Percentiles rank a stretch among this genome's conserved stretches.
Evolutionary conservation across 345 rosid genomes (phyloP).

Genomic region (Nephelium lappaceum): DNA sequence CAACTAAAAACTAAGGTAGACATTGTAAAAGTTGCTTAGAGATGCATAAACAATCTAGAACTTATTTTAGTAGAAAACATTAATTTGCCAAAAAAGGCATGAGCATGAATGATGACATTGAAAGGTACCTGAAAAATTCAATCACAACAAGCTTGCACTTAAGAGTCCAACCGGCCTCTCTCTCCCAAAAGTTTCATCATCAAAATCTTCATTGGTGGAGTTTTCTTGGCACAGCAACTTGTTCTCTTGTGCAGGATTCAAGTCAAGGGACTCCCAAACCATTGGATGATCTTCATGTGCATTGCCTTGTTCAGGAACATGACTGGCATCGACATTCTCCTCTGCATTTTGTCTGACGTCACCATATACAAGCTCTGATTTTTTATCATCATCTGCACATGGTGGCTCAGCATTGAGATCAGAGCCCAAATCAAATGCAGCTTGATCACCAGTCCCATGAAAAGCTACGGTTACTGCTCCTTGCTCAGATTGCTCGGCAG

Average conservation of each 20-base stretch:
- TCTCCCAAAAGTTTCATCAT: constrained; percentile 62
- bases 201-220: constrained; percentile 88
- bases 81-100: neutral
- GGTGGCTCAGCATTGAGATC: constrained; percentile 64
- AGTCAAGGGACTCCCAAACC: constrained; percentile 61
- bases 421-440: constrained; percentile 68
- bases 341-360: constrained; percentile 58
- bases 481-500: constrained; percentile 80
- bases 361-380: constrained; percentile 34
- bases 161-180: constrained; percentile 51
- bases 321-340: constrained; percentile 46
- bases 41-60: neutral
- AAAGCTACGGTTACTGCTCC: constrained; percentile 71
- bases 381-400: constrained; percentile 50
- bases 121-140: constrained; percentile 54
- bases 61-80: constrained; percentile 7
- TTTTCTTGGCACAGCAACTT: constrained; percentile 80
- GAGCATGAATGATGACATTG: neutral
- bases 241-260: constrained; percentile 54
- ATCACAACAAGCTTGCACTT: constrained; percentile 51
- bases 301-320: constrained; percentile 41
- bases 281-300: constrained; percentile 46
- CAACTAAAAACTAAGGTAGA: neutral
- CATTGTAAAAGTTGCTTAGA: neutral
- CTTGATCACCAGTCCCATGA: constrained; percentile 56